Evolutionary conservation across 2,329 filamentous ascomycete genomes (phyloP), one percentile per base, ranked within the genome.

Genomic region (Chaetomiaceae sp.): DNA sequence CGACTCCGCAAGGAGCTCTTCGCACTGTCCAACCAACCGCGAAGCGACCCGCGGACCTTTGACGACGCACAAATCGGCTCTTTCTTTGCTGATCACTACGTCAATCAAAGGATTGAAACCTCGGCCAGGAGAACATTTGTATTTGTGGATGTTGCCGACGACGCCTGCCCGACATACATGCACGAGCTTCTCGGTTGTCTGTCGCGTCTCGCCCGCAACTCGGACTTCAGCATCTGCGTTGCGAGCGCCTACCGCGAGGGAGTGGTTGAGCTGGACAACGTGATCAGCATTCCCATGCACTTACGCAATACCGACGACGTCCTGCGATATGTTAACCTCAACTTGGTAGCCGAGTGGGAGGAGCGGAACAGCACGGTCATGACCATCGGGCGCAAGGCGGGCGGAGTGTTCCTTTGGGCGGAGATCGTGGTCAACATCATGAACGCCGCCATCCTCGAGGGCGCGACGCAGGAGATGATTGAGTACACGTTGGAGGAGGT

Each of bases 381-480:
- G 15, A 51, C 44, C 19, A 58, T 65, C 19, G 58, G 54, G 1
- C 45, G 52, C 6, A 63, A 62, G 36, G 56, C 63, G 1, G 53
- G 48, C 3, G 63, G 63, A 19, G 58, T 61, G 15, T 62, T 65
- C 38, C 50, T 65, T 7, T 66, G 64, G 64, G 62, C 62, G 1
- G 62, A 65, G 49, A 62, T 65, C 27, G 60, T 64, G 1, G 62
- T 65, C 30, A 60, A 62, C 36, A 64, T 66, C 14, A 51, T 65
- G n/a, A 66, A 66, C 41, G 59, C 62, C 9, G 63, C 63, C 40
- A 62, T 63, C 39, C 54, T 52, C 7, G 63, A 64, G 36, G 63
- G 63, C 6, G 62, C 63, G 0, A 59, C 59, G 1, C 59, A 60
- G 19, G 58, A 64, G 18, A 49, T 65, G n/a, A 58, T 65, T 34